A percentile compares a stretch with the other conserved stretches of the same genome.
phyloP scores from a whole-genome alignment of 768 basidiomycete species.

The Russula foetens region DNA sequence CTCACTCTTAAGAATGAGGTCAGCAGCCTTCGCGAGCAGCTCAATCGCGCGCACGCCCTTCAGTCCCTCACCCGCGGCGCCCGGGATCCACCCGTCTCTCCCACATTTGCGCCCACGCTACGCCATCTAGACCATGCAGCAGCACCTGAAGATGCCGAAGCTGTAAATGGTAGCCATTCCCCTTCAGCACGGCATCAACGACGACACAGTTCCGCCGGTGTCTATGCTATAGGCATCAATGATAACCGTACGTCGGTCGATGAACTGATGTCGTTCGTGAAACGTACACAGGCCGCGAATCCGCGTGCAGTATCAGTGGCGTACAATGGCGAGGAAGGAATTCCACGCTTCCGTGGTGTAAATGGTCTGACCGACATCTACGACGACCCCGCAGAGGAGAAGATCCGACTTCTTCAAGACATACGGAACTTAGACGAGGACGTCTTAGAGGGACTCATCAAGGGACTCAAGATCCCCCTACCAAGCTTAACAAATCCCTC shows the following conservation, averaged over 20 bases:
- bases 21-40: slow-evolving; percentile 85
- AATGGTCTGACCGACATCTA: slow-evolving; percentile 64
- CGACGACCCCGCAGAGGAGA: slow-evolving; percentile 91
- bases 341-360: slow-evolving; percentile 53
- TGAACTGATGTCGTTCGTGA: slow-evolving; percentile 68
- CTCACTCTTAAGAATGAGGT: slow-evolving; percentile 88
- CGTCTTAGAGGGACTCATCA: slow-evolving; percentile 81
- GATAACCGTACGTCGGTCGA: slow-evolving; percentile 70
- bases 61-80: slow-evolving; percentile 73
- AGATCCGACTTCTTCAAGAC: slow-evolving; percentile 89
- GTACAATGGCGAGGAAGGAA: slow-evolving; percentile 74
- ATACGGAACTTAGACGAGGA: slow-evolving; percentile 88
- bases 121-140: slow-evolving; percentile 41
- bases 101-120: slow-evolving; percentile 77
- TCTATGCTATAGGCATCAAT: slow-evolving; percentile 49
- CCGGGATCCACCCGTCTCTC: slow-evolving; percentile 67
- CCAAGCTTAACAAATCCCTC: slow-evolving; percentile 87
- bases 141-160: slow-evolving; percentile 32
- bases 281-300: slow-evolving; percentile 59
- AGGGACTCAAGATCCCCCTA: slow-evolving; percentile 86
- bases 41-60: slow-evolving; percentile 91
- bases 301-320: slow-evolving; percentile 86
- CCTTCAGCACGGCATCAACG: slow-evolving; percentile 54
- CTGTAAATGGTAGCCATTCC: slow-evolving; percentile 31
- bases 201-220: slow-evolving; percentile 81